Evolutionary conservation across 2,329 filamentous ascomycete genomes (phyloP).

Genomic region (Trichoderma koningiopsis): DNA sequence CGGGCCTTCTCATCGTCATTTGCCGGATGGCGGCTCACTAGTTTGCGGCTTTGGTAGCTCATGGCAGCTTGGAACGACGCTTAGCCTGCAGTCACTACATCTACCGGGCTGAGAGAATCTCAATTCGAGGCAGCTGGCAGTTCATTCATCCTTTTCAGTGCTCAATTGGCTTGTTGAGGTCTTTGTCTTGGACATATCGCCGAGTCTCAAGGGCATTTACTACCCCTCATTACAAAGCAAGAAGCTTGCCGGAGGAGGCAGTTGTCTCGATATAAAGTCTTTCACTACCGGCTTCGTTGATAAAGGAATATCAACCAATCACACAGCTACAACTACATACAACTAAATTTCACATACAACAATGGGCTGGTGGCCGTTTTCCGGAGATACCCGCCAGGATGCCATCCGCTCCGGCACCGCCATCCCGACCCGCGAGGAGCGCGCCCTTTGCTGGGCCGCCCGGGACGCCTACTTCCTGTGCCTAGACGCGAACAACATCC

Average conservation of each 20-base stretch:
- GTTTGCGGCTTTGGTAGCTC: not conserved
- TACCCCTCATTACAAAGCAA: slow-evolving; percentile 3
- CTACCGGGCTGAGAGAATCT: not conserved
- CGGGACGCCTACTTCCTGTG: slow-evolving; percentile 88
- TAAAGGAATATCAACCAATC: not conserved
- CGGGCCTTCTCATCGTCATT: slow-evolving; percentile 12
- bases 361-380: slow-evolving; percentile 55
- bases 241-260: not conserved
- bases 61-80: not conserved
- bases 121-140: not conserved
- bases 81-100: not conserved
- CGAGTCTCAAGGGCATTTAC: not conserved
- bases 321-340: not conserved
- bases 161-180: not conserved
- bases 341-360: not conserved
- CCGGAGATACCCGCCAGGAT: slow-evolving; percentile 49
- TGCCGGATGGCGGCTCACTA: not conserved
- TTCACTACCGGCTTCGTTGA: not conserved
- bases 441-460: slow-evolving; percentile 84
- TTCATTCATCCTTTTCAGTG: not conserved
- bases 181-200: not conserved
- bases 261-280: not conserved
- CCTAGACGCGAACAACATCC: slow-evolving; percentile 76
- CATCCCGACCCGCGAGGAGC: slow-evolving; percentile 82
- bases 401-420: slow-evolving; percentile 61